Evolutionary conservation across 2,329 filamentous ascomycete genomes (phyloP), one percentile per base, ranked within the genome.

Genomic region (Sarocladium oryzae): DNA sequence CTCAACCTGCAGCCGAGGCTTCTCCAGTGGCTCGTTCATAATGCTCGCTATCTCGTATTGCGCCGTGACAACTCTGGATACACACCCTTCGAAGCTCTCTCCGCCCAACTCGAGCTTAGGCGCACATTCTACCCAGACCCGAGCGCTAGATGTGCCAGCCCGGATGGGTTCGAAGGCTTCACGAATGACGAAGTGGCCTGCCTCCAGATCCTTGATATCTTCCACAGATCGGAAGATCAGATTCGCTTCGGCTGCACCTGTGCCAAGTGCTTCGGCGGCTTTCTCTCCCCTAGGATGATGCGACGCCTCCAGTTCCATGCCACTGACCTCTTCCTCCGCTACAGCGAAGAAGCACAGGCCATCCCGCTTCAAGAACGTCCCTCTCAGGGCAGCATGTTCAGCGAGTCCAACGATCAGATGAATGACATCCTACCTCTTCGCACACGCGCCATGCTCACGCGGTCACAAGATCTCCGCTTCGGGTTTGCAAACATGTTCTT

Each of bases 201-300:
- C n/a, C 6, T 48, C n/a, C 11, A 13, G 9, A 23, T 48, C 21
- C 26, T 48, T 4, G 43, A 48, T 16, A 32, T 13, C 3, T 32
- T 7, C n/a, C 32, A 4, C n/a, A 32, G 24, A 21, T 32, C 43
- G 4, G n/a, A 32, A 4, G 24, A 16, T 15, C 43, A 33, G 28
- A 8, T 48, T 15, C 24, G 43, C 15, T 48, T 32, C 43, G 43
- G 43, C n/a, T 48, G 43, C 26, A 32, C 43, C 26, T 48, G 43
- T 33, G 43, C 26, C 4, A n/a, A 15, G 2, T 48, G 43, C 16
- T 5, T 33, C 24, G 28, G 28, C 43, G 43, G 43, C 26, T 48
- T 18, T 16, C 24, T 48, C 13, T 48, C 43, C n/a, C 43, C 43
- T 20, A 7, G 43, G 16, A 33, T 48, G 28, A 21, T 15, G 9